Base-by-base conservation (phyloP, 345 rosid species). In the Sisymbrium irio region DNA sequence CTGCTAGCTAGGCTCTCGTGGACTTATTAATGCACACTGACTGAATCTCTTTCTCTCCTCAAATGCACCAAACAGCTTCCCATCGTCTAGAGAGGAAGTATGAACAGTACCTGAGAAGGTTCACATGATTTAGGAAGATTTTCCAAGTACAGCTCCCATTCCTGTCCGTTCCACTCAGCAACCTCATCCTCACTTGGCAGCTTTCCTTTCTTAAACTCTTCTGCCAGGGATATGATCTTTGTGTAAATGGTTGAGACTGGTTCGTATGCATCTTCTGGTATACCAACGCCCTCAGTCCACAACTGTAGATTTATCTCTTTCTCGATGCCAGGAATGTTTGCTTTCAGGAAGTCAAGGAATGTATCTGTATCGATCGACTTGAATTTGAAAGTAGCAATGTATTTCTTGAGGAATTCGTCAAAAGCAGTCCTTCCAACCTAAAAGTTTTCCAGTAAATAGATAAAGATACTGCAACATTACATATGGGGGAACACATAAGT, bases 121-220 rank as follows among this genome's bases (percentile, higher is more conserved):
- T 94, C 99, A 55, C 83, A 85, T 36, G 88, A 75, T 81, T 83
- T 94, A 15, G 97, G 93, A 58, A 94, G 85, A 80, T 91, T 94
- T 77, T 89, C 93, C 76, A 94, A 82, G 87, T 91, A 94, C 13
- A 94, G 91, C 84, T 89, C 96, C 98, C 98, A 94, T 76, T 91
- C 97, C 74, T 88, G 95, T 22, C 99, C 97, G 0, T 76, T 80
- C 97, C 99, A 94, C 46, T 91, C 88, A 65, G 92, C 87, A 82
- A 89, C 93, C 80, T 94, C 98, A 72, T 87, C 97, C 75, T 94
- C 98, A 76, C 77, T 83, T 9, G 97, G 98, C 90, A 94, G 89
- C 88, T 71, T 91, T 63, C 97, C 97, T 33, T 80, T 76, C 81
- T 87, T 84, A 73, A 94, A 94, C 76, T 87, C 97, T 72, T 84